Percentiles rank a stretch among this genome's conserved stretches.
phyloP scores from a whole-genome alignment of 2,329 filamentous ascomycete genomes.

The Periconia sp. region DNA sequence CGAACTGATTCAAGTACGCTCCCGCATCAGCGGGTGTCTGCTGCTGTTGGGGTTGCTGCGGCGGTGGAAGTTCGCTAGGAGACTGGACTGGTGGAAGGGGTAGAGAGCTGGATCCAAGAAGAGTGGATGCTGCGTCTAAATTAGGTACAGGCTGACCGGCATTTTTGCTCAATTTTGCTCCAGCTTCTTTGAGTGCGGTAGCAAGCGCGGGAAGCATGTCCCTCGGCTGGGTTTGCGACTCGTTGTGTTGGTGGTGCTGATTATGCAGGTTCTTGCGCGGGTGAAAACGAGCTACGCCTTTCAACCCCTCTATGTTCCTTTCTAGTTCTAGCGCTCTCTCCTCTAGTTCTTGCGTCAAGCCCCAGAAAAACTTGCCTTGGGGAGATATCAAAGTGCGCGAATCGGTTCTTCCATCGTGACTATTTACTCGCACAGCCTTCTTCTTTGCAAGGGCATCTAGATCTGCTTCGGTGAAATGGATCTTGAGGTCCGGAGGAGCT shows the following conservation, averaged over 20 bases:
- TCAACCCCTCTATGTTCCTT: constrained; percentile 45
- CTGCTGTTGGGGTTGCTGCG: constrained; percentile 24
- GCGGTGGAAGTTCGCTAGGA: constrained; percentile 19
- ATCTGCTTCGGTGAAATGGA: constrained; percentile 49
- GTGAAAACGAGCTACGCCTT: constrained; percentile 37
- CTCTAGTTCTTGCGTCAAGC: constrained; percentile 72
- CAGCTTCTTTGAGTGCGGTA: constrained; percentile 44
- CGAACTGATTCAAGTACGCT: constrained; percentile 44
- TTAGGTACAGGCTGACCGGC: constrained; percentile 31
- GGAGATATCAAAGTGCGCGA: constrained; percentile 74
- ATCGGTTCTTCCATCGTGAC: constrained; percentile 51
- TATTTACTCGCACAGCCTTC: constrained; percentile 52
- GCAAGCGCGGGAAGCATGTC: constrained; percentile 44
- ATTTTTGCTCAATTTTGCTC: constrained; percentile 38
- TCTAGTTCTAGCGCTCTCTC: constrained; percentile 74
- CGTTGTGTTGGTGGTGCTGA: constrained; percentile 14
- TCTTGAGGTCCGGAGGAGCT: constrained; percentile 43
- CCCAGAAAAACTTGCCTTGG: constrained; percentile 77
- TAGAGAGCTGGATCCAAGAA: constrained; percentile 28
- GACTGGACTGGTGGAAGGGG: constrained; percentile 31
- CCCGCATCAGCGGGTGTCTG: constrained; percentile 42
- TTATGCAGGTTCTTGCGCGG: constrained; percentile 29
- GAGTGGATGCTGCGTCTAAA: constrained; percentile 27
- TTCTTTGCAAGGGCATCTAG: constrained; percentile 62
- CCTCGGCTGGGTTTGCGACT: constrained; percentile 26